phyloP scores from a whole-genome alignment of 2,329 filamentous ascomycete genomes.

The Aureobasidium sp. region DNA sequence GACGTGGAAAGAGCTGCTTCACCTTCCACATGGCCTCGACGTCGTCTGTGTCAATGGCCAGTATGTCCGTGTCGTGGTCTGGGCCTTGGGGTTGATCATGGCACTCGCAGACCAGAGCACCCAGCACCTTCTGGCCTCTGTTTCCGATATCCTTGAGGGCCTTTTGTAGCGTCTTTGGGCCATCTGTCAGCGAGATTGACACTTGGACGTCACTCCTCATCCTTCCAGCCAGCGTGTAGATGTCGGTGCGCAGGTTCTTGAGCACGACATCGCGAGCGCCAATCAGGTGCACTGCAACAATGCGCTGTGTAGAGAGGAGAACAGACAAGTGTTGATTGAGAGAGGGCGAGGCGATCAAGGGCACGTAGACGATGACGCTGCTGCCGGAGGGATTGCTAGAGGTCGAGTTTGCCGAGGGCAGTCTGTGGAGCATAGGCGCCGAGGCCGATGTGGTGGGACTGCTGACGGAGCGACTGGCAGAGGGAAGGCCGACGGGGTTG shows the following conservation, averaged over 20 bases:
- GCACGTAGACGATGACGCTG: constrained; percentile 13
- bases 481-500: background rate
- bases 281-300: constrained; percentile 6
- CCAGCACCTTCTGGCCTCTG: constrained; percentile 1
- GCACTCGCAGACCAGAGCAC: constrained; percentile 12
- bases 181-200: background rate
- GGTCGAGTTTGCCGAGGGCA: background rate
- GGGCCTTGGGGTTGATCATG: background rate
- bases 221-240: constrained; percentile 14
- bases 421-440: background rate
- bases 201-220: constrained; percentile 12
- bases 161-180: background rate
- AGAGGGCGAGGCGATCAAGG: background rate
- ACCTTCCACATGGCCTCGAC: constrained; percentile 14
- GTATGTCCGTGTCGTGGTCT: background rate
- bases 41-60: constrained; percentile 7
- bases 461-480: background rate
- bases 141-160: background rate
- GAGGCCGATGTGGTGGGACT: background rate
- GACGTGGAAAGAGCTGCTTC: background rate
- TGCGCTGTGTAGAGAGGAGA: background rate
- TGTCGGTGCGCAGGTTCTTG: constrained; percentile 8
- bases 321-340: background rate
- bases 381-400: background rate
- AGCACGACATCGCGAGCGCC: constrained; percentile 4